Percentiles rank a stretch among this genome's conserved stretches.
Evolutionary conservation across 108 stramenopile genomes (phyloP).

Genomic region (Nitzschia sp.): DNA sequence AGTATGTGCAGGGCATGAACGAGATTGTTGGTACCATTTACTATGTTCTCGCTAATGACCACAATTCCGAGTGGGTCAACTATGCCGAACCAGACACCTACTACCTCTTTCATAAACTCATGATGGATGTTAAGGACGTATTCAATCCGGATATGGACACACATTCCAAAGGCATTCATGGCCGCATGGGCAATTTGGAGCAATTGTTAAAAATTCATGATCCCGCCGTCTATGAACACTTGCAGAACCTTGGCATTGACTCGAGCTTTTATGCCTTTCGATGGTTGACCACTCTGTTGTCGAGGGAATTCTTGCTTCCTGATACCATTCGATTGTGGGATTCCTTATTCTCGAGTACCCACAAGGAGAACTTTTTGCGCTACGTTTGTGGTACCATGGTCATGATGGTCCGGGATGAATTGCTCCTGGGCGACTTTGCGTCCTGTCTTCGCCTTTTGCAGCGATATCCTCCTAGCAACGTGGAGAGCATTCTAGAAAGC

Average conservation of each 20-base stretch:
- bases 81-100: constrained; percentile 92
- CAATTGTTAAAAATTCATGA: constrained; percentile 75
- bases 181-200: constrained; percentile 80
- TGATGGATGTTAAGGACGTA: constrained; percentile 90
- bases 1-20: constrained; percentile 98
- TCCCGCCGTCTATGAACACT: constrained; percentile 83
- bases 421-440: constrained; percentile 79
- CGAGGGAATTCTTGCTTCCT: constrained; percentile 90
- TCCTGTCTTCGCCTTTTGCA: constrained; percentile 71
- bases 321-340: constrained; percentile 99
- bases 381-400: constrained; percentile 93
- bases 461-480: constrained; percentile 64
- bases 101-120: constrained; percentile 86
- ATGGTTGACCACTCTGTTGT: constrained; percentile 96
- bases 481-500: constrained; percentile 71
- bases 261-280: constrained; percentile 86
- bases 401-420: constrained; percentile 73
- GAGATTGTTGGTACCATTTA: constrained; percentile 92
- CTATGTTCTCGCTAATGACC: constrained; percentile 88
- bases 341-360: constrained; percentile 88
- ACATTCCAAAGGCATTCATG: constrained; percentile 83
- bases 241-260: constrained; percentile 81
- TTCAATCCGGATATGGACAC: constrained; percentile 83
- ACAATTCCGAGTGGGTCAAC: constrained; percentile 63
- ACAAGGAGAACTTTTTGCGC: constrained; percentile 89